Base-by-base conservation (phyloP, 2,329 filamentous ascomycete genomes). In the Penicillium sp. region DNA sequence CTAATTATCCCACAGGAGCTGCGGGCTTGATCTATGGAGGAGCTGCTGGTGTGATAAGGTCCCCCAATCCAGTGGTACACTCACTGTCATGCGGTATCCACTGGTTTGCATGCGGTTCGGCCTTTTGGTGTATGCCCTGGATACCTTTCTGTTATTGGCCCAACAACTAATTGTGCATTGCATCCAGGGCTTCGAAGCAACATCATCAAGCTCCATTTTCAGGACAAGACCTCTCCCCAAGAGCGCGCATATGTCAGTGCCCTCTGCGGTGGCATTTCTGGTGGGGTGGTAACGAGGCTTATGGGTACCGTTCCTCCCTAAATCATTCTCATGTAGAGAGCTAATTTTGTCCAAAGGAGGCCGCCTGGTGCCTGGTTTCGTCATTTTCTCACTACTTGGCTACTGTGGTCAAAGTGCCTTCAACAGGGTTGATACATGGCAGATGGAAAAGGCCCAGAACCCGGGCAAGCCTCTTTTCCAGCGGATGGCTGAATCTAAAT, bases 31-130 rank as follows among this genome's bases (percentile, higher is more conserved):
- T 88, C 27, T 77, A 83, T 46, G 88, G 87, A 31, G 85, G 87
- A 46, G 81, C 86, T 44, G 80, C 81, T 31, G 91, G 90, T 25
- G 86, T 95, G 42, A 70, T 92, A 43, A 81, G 84, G 51, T 86
- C 87, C 16, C 79, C 77, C 20, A 82, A 89, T 4, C 79, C 82
- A 4, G 68, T 84, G 2, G 72, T 92, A 6, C 92, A 90, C 72
- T 86, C 89, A 0, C 61, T 87, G 11, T 80, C 86, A 33, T 85
- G 87, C 20, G 88, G 89, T 16, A 76, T 89, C 36, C 90, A 95
- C 73, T 96, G 89, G 83, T 90, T 90, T 70, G 80, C 83, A 38
- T 79, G 95, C 35, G 90, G 90, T 31, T 83, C 81, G 42, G 88
- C 83, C 14, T 96, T 86, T 68, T 92, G 86, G 79, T 86, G 87